Conservation (phyloP, 2,329 filamentous ascomycete genomes). For the Cercospora nicotianae region DNA sequence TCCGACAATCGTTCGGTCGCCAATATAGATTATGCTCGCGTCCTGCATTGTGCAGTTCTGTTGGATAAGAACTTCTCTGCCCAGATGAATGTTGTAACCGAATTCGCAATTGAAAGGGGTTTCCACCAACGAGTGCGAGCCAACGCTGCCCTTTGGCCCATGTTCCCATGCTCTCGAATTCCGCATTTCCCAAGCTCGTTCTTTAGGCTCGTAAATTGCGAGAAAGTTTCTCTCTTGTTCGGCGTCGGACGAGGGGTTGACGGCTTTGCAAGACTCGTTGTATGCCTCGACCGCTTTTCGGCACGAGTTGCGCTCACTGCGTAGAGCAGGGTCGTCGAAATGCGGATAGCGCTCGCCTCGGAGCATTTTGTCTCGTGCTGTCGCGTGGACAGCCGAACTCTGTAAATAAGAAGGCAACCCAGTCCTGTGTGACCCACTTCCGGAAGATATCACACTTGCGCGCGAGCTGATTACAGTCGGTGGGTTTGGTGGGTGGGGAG, state of each 20-base stretch:
- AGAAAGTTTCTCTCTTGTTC: conserved; percentile 70
- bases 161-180: conserved; percentile 12
- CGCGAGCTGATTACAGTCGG: conserved; percentile 25
- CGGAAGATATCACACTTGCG: conserved; percentile 36
- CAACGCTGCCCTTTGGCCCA: conserved; percentile 58
- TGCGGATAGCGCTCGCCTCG: conserved; percentile 75
- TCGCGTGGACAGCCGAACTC: conserved; percentile 14
- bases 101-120: conserved; percentile 91
- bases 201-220: conserved; percentile 66
- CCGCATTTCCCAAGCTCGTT: conserved; percentile 40
- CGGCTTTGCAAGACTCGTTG: conserved; percentile 57
- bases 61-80: conserved; percentile 79
- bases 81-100: conserved; percentile 90
- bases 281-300: conserved; percentile 78
- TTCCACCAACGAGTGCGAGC: conserved; percentile 76
- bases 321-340: conserved; percentile 69
- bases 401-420: conserved; percentile 7
- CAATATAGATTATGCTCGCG: conserved; percentile 78
- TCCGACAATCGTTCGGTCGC: conserved; percentile 68
- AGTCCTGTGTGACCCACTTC: conserved; percentile 40
- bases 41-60: conserved; percentile 84
- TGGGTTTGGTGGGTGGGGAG: conserved; percentile 10
- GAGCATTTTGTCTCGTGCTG: conserved; percentile 90
- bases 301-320: conserved; percentile 82
- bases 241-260: conserved; percentile 58